phyloP scores from a whole-genome alignment of 345 rosid genomes.

The Pugionium dolabratum region DNA sequence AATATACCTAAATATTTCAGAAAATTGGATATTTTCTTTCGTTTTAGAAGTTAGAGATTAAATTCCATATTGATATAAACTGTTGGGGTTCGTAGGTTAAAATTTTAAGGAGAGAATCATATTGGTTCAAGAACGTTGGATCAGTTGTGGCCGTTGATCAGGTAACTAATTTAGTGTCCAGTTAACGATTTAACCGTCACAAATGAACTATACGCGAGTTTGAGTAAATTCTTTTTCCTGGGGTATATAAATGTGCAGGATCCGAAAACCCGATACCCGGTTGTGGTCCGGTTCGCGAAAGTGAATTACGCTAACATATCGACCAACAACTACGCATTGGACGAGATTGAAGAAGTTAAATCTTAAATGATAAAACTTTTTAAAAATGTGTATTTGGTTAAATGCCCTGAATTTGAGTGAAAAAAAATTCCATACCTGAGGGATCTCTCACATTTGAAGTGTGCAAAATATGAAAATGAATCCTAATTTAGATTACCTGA shows the following conservation, averaged over 20 bases:
- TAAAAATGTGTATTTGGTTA: conserved; percentile 23
- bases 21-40: not conserved
- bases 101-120: conserved; percentile 89
- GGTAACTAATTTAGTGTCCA: conserved; percentile 41
- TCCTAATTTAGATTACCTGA: conserved; percentile 53
- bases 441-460: too few species aligned
- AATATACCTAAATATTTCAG: too few species aligned
- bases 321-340: conserved; percentile 93
- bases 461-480: not conserved
- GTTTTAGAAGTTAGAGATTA: not conserved
- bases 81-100: conserved; percentile 57
- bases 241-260: conserved; percentile 49
- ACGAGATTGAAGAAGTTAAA: conserved; percentile 74
- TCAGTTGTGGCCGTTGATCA: conserved; percentile 92
- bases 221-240: not conserved
- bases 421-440: not conserved
- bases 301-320: conserved; percentile 89
- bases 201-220: not conserved
- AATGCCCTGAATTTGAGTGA: not conserved
- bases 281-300: conserved; percentile 86
- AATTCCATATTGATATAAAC: not conserved
- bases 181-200: not conserved
- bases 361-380: conserved; percentile 42
- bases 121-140: conserved; percentile 86
- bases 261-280: conserved; percentile 80